Percentiles rank a stretch among this genome's conserved stretches.
Conservation (phyloP, 2,329 filamentous ascomycete species). For the Cercospora brassicicola region DNA sequence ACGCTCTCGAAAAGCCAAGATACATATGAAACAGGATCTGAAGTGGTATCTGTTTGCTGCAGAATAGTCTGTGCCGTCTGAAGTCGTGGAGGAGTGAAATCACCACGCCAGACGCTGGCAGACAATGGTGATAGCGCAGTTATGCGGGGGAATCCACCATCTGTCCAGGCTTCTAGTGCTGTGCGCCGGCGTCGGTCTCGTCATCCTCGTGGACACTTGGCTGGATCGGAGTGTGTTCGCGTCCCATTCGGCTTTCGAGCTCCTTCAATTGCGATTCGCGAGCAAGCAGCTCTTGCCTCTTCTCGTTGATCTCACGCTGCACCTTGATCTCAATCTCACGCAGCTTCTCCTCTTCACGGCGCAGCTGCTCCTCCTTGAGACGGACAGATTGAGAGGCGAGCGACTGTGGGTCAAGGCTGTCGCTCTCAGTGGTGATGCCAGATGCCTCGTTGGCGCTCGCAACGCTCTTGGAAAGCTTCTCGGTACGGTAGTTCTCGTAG, state of each 20-base stretch:
- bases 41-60: constrained; percentile 1
- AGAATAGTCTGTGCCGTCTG: constrained; percentile 7
- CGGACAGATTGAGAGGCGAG: constrained; percentile 95
- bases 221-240: constrained; percentile 45
- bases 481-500: constrained; percentile 99
- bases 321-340: constrained; percentile 99
- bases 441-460: constrained; percentile 66
- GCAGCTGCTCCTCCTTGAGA: constrained; percentile 98
- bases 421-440: constrained; percentile 29
- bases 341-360: constrained; percentile 98
- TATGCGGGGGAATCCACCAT: background rate
- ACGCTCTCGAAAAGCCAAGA: constrained; percentile 18
- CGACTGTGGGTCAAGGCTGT: constrained; percentile 94
- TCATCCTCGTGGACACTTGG: constrained; percentile 26
- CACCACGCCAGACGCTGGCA: background rate
- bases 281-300: constrained; percentile 95
- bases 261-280: constrained; percentile 98
- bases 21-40: constrained; percentile 22
- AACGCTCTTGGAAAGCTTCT: constrained; percentile 99
- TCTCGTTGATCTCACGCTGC: constrained; percentile 99
- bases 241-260: constrained; percentile 96
- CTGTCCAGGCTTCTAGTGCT: constrained; percentile 21
- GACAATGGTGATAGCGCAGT: background rate
- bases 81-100: constrained; percentile 1
- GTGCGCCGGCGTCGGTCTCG: constrained; percentile 29